phyloP scores from a whole-genome alignment of 805 yeast species.

The Lachancea waltii region DNA sequence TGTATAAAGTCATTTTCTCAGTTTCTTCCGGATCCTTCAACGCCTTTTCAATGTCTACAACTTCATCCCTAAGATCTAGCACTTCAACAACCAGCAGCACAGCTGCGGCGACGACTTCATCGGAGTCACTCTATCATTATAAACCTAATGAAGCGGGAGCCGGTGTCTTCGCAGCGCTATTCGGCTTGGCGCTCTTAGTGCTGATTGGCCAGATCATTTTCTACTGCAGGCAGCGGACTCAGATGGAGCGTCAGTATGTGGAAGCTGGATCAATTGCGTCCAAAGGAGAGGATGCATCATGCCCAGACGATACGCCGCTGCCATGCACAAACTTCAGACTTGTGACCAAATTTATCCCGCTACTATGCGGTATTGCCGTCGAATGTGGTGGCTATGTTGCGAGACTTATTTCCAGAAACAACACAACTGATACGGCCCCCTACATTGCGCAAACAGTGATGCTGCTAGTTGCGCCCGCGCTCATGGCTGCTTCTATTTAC shows the following conservation, averaged over 20 bases:
- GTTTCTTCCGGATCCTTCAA: too few relatives aligned
- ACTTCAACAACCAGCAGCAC: not conserved
- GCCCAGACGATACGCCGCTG: not conserved
- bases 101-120: not conserved
- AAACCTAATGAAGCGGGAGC: conserved; percentile 1
- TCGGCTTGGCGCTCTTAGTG: conserved; percentile 2
- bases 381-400: conserved; percentile 24
- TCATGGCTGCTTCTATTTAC: conserved; percentile 28
- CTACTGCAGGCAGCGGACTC: conserved; percentile 1
- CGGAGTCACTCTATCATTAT: not conserved
- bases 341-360: conserved; percentile 1
- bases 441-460: conserved; percentile 23
- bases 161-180: conserved; percentile 1
- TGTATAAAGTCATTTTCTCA: too few relatives aligned
- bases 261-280: not conserved
- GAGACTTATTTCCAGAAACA: conserved; percentile 13
- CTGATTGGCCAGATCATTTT: conserved; percentile 1
- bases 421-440: conserved; percentile 10
- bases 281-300: too few relatives aligned
- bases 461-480: conserved; percentile 27
- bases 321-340: conserved; percentile 2
- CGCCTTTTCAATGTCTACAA: too few relatives aligned
- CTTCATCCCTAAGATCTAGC: too few relatives aligned
- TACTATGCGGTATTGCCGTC: conserved; percentile 2
- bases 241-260: conserved; percentile 1